Conservation (phyloP, 805 yeast genomes). For the Myxozyma melibiosi region DNA sequence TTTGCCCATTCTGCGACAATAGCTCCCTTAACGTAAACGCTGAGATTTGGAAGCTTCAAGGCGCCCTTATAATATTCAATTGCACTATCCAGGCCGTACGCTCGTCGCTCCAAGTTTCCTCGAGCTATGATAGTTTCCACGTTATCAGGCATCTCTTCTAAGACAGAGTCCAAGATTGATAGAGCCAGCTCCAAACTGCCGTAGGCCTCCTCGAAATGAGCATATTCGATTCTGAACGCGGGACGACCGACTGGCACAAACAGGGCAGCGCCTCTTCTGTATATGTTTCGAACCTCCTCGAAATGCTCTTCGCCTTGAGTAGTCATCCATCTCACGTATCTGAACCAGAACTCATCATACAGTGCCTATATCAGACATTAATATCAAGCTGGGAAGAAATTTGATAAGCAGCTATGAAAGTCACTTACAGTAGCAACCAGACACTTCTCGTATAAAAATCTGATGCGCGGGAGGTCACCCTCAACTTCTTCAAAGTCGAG, state of each 20-base stretch:
- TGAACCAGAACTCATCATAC: constrained; percentile 66
- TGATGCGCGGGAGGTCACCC: constrained; percentile 40
- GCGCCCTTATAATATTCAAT: constrained; percentile 19
- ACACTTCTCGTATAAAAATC: constrained; percentile 68
- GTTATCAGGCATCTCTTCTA: constrained; percentile 38
- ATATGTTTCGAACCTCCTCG: constrained; percentile 48
- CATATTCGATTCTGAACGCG: constrained; percentile 39
- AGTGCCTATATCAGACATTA: constrained; percentile 45
- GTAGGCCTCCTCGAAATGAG: constrained; percentile 38
- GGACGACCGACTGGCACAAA: constrained; percentile 38
- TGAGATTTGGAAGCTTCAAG: constrained; percentile 19
- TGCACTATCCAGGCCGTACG: constrained; percentile 27
- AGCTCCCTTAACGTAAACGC: constrained; percentile 29
- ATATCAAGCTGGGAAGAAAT: too few relatives aligned
- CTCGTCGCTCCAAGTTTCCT: constrained; percentile 37
- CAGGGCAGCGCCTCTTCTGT: constrained; percentile 53
- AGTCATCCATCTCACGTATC: constrained; percentile 59
- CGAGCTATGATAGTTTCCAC: constrained; percentile 38
- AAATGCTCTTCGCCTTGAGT: constrained; percentile 34
- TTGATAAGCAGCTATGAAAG: neutral
- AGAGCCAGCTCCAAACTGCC: constrained; percentile 38
- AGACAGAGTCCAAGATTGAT: constrained; percentile 35
- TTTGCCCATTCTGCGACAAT: constrained; percentile 36
- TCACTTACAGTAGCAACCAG: constrained; percentile 53
- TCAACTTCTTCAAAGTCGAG: constrained; percentile 54